These are phyloP conservation scores for Cryptomeria japonica DNA, from an alignment of 75 land plant species.

Conservation along the genomic window DNA sequence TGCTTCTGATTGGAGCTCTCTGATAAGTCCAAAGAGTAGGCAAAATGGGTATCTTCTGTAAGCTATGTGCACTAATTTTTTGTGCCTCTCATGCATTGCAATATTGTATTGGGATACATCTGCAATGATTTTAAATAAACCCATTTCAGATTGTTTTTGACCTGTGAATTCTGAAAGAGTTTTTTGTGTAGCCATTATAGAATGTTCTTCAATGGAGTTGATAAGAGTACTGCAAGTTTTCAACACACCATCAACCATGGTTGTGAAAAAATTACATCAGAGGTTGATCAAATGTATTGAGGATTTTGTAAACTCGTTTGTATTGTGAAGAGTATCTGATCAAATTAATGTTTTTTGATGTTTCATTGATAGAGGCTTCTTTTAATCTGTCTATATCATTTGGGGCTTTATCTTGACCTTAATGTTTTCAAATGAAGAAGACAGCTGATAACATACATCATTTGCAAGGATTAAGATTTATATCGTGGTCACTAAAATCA, in stretches of 20 bases:
- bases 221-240: background rate
- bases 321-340: background rate
- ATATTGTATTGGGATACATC: background rate
- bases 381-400: background rate
- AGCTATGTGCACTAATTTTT: background rate
- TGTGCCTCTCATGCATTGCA: background rate
- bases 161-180: background rate
- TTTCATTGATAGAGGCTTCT: background rate
- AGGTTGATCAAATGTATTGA: background rate
- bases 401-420: background rate
- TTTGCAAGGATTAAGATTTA: background rate
- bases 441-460: background rate
- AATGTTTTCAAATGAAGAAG: background rate
- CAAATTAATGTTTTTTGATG: background rate
- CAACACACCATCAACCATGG: background rate
- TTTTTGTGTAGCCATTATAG: background rate
- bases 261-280: background rate
- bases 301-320: background rate
- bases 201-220: background rate
- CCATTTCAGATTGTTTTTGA: background rate
- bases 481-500: background rate
- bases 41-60: background rate
- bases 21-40: conserved; percentile 12
- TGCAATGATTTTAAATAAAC: background rate
- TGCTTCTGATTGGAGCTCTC: conserved; percentile 10